phyloP scores from a whole-genome alignment of 768 basidiomycete genomes.

The Cystofilobasidium ferigula region DNA sequence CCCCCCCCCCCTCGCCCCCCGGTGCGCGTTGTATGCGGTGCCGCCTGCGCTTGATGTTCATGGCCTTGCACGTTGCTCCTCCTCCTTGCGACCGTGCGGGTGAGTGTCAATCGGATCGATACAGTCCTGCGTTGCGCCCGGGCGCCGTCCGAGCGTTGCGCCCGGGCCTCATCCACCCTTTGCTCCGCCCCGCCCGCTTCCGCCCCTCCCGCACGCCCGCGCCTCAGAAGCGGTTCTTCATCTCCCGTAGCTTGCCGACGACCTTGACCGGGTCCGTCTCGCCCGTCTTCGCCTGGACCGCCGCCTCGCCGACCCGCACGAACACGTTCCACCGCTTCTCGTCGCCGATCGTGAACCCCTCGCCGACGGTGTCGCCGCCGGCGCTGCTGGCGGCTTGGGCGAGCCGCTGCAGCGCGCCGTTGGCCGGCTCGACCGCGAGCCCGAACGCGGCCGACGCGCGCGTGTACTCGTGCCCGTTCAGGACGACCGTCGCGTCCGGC shows the following conservation, averaged over 20 bases:
- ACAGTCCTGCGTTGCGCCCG: no score
- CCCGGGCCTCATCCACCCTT: no score
- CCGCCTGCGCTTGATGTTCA: no score
- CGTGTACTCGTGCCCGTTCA: slow-evolving; percentile 26
- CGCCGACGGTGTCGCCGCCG: slow-evolving; percentile 7
- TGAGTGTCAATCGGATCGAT: no score
- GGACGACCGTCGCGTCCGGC: slow-evolving; percentile 18
- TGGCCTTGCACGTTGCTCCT: no score
- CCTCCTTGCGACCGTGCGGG: no score
- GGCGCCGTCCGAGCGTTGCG: no score
- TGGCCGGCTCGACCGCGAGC: slow-evolving; percentile 19
- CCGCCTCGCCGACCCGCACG: slow-evolving; percentile 1
- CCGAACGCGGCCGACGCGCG: slow-evolving; percentile 19
- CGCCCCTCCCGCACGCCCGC: no score
- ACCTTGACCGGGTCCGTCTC: slow-evolving; percentile 10
- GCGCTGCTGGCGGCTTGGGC: slow-evolving; percentile 11
- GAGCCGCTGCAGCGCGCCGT: neutral
- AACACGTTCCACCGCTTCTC: slow-evolving; percentile 27
- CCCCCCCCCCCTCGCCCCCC: no score
- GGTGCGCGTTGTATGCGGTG: no score
- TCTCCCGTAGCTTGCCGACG: slow-evolving; percentile 16
- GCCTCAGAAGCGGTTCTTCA: slow-evolving; percentile 19
- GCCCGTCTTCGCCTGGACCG: neutral
- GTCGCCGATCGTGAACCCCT: slow-evolving; percentile 25
- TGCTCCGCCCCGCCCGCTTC: neutral